Conservation (phyloP, 2,329 filamentous ascomycete genomes). For the Sclerotinia nivalis region DNA sequence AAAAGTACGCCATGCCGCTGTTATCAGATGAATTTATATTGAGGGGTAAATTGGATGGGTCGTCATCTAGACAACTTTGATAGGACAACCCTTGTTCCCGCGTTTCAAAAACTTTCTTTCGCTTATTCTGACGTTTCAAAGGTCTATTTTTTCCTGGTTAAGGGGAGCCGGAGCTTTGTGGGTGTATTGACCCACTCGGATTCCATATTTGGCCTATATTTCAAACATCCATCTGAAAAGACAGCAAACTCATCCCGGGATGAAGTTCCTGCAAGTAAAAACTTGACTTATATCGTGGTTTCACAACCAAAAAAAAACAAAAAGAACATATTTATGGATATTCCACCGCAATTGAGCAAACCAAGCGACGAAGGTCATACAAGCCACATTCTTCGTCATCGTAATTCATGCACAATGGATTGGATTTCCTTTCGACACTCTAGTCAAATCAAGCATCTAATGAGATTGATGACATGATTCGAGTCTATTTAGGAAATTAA, state of each 20-base stretch:
- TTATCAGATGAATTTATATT: slow-evolving; percentile 11
- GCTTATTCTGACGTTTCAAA: slow-evolving; percentile 9
- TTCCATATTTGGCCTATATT: neutral
- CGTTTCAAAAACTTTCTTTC: slow-evolving; percentile 3
- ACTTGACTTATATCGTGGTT: neutral
- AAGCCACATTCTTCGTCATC: slow-evolving; percentile 9
- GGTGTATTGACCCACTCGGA: slow-evolving; percentile 1
- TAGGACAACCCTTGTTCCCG: neutral
- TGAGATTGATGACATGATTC: neutral
- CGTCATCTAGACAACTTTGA: neutral
- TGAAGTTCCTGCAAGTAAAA: neutral
- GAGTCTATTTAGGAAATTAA: neutral
- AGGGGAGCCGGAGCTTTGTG: neutral
- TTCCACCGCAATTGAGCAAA: neutral
- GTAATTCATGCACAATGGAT: slow-evolving; percentile 5
- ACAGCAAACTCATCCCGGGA: neutral
- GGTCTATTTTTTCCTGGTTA: neutral
- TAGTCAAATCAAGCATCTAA: neutral
- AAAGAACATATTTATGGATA: neutral
- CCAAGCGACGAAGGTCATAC: neutral
- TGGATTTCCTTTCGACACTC: neutral
- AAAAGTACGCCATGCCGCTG: neutral
- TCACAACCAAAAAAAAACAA: neutral
- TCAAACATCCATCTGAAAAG: slow-evolving; percentile 1
- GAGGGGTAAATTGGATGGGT: slow-evolving; percentile 9